A percentile compares a stretch with the other conserved stretches of the same genome.
Conservation (phyloP, 306 rosid species). For the Vicia villosa region DNA sequence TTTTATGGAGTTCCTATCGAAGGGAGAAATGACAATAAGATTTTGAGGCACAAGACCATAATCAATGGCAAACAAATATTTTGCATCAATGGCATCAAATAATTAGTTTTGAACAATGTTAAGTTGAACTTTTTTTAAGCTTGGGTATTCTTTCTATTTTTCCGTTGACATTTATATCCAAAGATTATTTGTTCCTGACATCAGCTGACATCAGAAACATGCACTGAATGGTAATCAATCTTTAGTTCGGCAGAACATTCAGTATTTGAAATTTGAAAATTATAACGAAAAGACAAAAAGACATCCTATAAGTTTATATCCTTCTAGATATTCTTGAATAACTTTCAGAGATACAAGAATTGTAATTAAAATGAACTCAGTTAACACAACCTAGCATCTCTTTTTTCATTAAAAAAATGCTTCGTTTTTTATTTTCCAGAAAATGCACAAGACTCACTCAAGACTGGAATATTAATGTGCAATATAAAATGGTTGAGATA, state of each 20-base stretch:
- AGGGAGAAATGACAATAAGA: neutral
- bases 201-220: slow-evolving; percentile 13
- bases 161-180: neutral
- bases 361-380: neutral
- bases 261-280: neutral
- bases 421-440: neutral
- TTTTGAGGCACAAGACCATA: neutral
- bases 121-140: slow-evolving; percentile 5
- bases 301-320: neutral
- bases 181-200: slow-evolving; percentile 7
- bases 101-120: neutral
- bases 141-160: slow-evolving; percentile 6
- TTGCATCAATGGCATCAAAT: neutral
- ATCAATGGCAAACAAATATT: neutral
- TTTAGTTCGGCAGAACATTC: slow-evolving; percentile 19
- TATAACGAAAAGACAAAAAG: neutral
- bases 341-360: neutral
- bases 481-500: slow-evolving; percentile 9
- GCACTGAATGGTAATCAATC: slow-evolving; percentile 11
- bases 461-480: slow-evolving; percentile 1
- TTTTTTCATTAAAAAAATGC: neutral
- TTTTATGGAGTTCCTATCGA: neutral
- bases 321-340: neutral
- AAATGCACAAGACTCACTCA: slow-evolving; percentile 2
- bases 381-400: slow-evolving; percentile 15